Conservation (phyloP, 108 stramenopile species). For the Poteriospumella lacustris region DNA sequence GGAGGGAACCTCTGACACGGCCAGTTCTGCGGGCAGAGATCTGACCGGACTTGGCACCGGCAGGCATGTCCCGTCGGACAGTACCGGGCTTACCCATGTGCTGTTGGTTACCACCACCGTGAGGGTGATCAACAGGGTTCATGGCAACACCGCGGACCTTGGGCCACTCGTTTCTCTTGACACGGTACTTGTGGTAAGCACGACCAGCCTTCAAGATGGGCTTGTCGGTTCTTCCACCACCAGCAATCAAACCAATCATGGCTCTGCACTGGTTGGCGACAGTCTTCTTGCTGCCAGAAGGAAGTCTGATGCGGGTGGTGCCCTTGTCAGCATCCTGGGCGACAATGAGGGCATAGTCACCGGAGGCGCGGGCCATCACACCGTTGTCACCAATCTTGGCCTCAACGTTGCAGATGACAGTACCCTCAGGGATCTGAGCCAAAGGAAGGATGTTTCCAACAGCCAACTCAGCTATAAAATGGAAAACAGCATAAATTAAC, state of each 20-base stretch:
- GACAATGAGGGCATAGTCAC: constrained; percentile 94
- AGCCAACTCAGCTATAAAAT: constrained; percentile 65
- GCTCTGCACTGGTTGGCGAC: constrained; percentile 81
- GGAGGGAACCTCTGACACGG: constrained; percentile 77
- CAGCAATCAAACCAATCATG: constrained; percentile 97
- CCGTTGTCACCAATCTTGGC: constrained; percentile 89
- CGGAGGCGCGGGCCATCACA: constrained; percentile 86
- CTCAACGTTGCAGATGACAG: constrained; percentile 98
- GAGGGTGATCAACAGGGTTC: constrained; percentile 99
- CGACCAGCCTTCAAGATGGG: constrained; percentile 98
- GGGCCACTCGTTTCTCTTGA: constrained; percentile 99
- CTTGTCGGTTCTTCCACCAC: constrained; percentile 99
- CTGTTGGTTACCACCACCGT: constrained; percentile 99
- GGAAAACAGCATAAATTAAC: constrained; percentile 12
- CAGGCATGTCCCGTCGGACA: constrained; percentile 70
- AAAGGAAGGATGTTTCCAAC: constrained; percentile 95
- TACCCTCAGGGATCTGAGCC: constrained; percentile 89
- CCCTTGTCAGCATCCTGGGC: constrained; percentile 98
- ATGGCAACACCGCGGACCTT: constrained; percentile 99
- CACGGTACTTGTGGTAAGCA: constrained; percentile 99
- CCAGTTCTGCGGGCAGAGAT: constrained; percentile 98
- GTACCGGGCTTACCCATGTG: constrained; percentile 99
- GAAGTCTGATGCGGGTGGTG: constrained; percentile 93
- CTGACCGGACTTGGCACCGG: constrained; percentile 96
- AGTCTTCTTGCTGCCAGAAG: constrained; percentile 98